Conservation (phyloP, 192 early-diverging fungal species). For the Entomortierella parvispora region DNA sequence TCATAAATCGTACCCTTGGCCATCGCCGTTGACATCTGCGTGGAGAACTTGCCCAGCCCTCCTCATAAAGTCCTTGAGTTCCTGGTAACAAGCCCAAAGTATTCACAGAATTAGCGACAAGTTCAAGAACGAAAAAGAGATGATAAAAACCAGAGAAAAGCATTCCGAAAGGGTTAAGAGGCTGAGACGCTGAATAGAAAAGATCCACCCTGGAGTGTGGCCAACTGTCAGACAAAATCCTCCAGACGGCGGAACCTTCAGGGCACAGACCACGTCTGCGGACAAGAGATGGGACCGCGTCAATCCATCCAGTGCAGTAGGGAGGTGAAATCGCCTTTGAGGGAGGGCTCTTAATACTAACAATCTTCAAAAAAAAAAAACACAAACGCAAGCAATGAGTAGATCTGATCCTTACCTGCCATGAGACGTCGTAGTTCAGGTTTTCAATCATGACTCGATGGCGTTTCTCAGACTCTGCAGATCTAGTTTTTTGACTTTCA, state of each 20-base stretch:
- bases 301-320: too few species aligned
- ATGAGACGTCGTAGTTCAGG: constrained; percentile 79
- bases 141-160: constrained; percentile 10
- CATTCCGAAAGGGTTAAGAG: too few species aligned
- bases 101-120: background rate
- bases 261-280: too few species aligned
- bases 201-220: too few species aligned
- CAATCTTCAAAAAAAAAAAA: constrained; percentile 4
- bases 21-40: constrained; percentile 87
- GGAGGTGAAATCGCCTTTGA: too few species aligned
- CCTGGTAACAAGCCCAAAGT: constrained; percentile 58
- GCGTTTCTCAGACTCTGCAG: too few species aligned
- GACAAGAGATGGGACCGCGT: too few species aligned
- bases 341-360: too few species aligned
- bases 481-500: too few species aligned
- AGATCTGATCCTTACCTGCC: constrained; percentile 72
- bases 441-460: constrained; percentile 82
- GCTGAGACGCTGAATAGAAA: too few species aligned
- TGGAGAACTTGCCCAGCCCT: constrained; percentile 94
- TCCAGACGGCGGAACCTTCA: too few species aligned
- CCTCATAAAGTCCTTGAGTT: constrained; percentile 95
- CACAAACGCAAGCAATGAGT: background rate
- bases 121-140: constrained; percentile 17
- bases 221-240: too few species aligned
- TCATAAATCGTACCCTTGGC: constrained; percentile 77